Conservation (phyloP, 371 early-diverging fungal species). For the Scutellospora calospora region DNA sequence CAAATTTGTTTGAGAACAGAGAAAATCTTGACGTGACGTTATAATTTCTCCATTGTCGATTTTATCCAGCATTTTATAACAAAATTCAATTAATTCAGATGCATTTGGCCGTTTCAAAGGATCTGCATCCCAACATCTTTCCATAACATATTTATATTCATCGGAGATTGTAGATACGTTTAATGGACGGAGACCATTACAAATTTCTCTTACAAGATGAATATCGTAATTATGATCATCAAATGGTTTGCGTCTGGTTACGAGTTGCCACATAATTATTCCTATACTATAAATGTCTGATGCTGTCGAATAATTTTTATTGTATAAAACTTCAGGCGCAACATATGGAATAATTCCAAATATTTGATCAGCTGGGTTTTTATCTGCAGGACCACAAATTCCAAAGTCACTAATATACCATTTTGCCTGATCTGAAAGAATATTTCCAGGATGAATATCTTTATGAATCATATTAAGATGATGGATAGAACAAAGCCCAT, state of each 20-base stretch:
- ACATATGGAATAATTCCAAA: slow-evolving; percentile 26
- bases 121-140: no score
- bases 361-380: neutral
- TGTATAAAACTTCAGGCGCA: slow-evolving; percentile 20
- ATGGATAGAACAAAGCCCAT: slow-evolving; percentile 1
- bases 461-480: neutral
- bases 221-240: neutral
- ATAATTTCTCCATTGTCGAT: no score
- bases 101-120: no score
- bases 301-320: neutral
- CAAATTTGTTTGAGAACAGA: no score
- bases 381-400: slow-evolving; percentile 23
- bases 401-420: slow-evolving; percentile 28
- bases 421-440: neutral
- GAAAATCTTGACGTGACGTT: no score
- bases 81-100: no score
- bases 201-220: neutral
- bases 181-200: neutral
- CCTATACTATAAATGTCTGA: slow-evolving; percentile 38
- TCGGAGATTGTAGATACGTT: neutral
- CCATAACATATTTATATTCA: no score
- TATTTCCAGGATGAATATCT: slow-evolving; percentile 28
- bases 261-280: slow-evolving; percentile 34
- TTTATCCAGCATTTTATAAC: no score
- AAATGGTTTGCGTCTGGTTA: neutral